A percentile compares a stretch with the other conserved stretches of the same genome.
These are phyloP conservation scores for Periglandula ipomoeae DNA, from an alignment of 2,329 filamentous ascomycete species.

Conservation along the genomic window DNA sequence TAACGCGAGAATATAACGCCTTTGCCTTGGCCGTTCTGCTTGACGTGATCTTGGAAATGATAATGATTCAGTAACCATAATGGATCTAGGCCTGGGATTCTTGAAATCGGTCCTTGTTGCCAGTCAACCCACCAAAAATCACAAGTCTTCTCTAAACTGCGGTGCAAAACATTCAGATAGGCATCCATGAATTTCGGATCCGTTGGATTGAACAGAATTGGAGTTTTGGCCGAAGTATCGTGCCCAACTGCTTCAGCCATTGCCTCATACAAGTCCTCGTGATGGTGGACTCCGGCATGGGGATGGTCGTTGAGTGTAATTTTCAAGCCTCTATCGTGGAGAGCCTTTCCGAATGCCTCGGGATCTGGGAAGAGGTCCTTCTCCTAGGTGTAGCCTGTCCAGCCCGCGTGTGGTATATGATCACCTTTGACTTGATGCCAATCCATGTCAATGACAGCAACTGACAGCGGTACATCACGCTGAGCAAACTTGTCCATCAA, in stretches of 20 bases:
- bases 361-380: constrained; percentile 46
- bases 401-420: constrained; percentile 34
- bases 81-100: constrained; percentile 49
- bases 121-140: constrained; percentile 63
- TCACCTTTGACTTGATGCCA: constrained; percentile 49
- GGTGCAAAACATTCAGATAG: constrained; percentile 48
- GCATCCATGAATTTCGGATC: constrained; percentile 45
- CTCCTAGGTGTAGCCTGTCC: constrained; percentile 7
- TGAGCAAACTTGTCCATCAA: constrained; percentile 47
- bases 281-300: constrained; percentile 43
- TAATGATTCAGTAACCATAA: constrained; percentile 58
- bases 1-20: constrained; percentile 52
- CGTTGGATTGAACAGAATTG: constrained; percentile 48
- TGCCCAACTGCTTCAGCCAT: constrained; percentile 43
- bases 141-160: constrained; percentile 44
- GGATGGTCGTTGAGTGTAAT: constrained; percentile 54
- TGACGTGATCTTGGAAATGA: constrained; percentile 45
- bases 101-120: constrained; percentile 50
- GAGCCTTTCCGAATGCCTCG: constrained; percentile 36
- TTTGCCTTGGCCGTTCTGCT: constrained; percentile 24
- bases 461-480: constrained; percentile 44
- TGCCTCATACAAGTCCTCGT: constrained; percentile 46
- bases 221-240: constrained; percentile 37
- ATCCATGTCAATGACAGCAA: constrained; percentile 57
- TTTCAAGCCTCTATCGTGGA: constrained; percentile 43